These are phyloP conservation scores for Ogataea hybrid DNA, from an alignment of 1,139 yeast genomes.

Conservation along the genomic window DNA sequence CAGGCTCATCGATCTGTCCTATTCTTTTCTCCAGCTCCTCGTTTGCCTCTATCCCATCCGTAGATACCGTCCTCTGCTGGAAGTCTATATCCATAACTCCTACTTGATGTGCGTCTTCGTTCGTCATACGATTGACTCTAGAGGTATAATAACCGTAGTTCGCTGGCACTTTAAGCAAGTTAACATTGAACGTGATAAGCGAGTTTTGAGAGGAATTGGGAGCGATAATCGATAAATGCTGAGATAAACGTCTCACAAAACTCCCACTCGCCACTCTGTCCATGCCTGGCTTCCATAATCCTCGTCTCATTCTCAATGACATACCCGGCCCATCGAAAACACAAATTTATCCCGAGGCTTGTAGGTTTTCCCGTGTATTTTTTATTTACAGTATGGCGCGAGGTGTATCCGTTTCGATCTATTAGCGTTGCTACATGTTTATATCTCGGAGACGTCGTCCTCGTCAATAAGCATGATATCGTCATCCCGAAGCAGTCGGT, in stretches of 20 bases:
- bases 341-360: conserved; percentile 2
- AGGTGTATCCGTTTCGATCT: conserved; percentile 3
- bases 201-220: conserved; percentile 8
- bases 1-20: conserved; percentile 17
- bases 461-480: conserved; percentile 28
- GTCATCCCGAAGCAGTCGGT: conserved; percentile 27
- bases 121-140: conserved; percentile 71
- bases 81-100: conserved; percentile 10
- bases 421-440: neutral
- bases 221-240: conserved; percentile 17
- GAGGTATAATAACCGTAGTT: conserved; percentile 80
- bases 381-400: conserved; percentile 3
- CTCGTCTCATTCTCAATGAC: no score
- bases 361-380: conserved; percentile 1
- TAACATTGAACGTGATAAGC: conserved; percentile 25
- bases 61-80: neutral
- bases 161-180: conserved; percentile 62
- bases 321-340: neutral
- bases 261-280: neutral
- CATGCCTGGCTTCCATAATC: neutral
- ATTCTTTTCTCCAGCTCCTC: conserved; percentile 18
- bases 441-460: conserved; percentile 10
- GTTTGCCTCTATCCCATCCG: conserved; percentile 11
- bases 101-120: conserved; percentile 73
- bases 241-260: conserved; percentile 11